These are phyloP conservation scores for Trametes polyzona DNA, from an alignment of 1,284 basidiomycete genomes.

Conservation along the genomic window DNA sequence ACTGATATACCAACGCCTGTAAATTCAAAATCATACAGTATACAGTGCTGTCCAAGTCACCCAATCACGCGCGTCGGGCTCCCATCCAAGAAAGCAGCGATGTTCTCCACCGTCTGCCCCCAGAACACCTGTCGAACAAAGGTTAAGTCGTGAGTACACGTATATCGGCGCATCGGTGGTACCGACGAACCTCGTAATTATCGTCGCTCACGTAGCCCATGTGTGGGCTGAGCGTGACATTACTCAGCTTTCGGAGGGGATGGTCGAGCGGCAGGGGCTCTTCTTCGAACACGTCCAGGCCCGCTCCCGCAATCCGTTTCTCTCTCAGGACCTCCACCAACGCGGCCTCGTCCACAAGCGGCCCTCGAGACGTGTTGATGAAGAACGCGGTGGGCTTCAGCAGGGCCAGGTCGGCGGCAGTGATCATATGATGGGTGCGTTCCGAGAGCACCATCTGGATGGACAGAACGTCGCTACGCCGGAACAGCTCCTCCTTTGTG, in stretches of 20 bases:
- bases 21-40: too few species aligned
- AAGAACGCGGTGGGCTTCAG: conserved; percentile 62
- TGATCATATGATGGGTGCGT: conserved; percentile 51
- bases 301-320: conserved; percentile 56
- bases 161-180: too few species aligned
- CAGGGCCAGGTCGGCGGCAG: conserved; percentile 46
- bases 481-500: conserved; percentile 57
- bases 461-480: conserved; percentile 59
- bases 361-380: conserved; percentile 68
- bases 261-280: conserved; percentile 65
- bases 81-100: conserved; percentile 49
- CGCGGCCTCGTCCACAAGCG: conserved; percentile 59
- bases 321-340: conserved; percentile 53
- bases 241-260: conserved; percentile 51
- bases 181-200: conserved; percentile 48
- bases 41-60: too few species aligned
- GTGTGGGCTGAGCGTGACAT: conserved; percentile 64
- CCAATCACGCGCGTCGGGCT: conserved; percentile 34
- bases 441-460: conserved; percentile 62
- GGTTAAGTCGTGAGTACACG: too few species aligned
- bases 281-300: conserved; percentile 61
- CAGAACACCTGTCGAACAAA: conserved; percentile 35
- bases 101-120: conserved; percentile 54
- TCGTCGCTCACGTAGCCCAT: conserved; percentile 59
- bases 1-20: too few species aligned